These are phyloP conservation scores for Dryas drummondii DNA, from an alignment of 306 rosid species.

Conservation along the genomic window DNA sequence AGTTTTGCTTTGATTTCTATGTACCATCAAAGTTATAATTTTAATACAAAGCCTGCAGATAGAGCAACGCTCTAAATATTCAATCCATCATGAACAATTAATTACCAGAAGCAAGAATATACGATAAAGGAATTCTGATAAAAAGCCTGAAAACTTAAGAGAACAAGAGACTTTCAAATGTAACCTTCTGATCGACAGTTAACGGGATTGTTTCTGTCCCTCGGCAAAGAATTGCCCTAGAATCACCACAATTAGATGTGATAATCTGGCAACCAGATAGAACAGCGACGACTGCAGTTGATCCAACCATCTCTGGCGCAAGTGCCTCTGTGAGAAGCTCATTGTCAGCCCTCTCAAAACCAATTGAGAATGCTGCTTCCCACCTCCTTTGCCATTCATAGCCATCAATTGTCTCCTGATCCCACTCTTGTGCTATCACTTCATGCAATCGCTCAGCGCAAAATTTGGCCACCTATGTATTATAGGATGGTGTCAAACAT, in stretches of 20 bases:
- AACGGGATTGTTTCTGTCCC: constrained; percentile 72
- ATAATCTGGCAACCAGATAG: constrained; percentile 89
- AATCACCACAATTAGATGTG: constrained; percentile 85
- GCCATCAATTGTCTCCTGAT: constrained; percentile 34
- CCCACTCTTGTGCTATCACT: constrained; percentile 82
- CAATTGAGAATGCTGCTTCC: constrained; percentile 63
- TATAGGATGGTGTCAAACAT: constrained; percentile 13
- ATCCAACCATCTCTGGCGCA: constrained; percentile 94
- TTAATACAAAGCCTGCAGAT: not conserved
- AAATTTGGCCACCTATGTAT: constrained; percentile 75
- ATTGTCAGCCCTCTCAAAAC: constrained; percentile 72
- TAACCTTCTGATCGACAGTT: constrained; percentile 90
- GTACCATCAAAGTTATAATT: not conserved
- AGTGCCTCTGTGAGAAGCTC: constrained; percentile 43
- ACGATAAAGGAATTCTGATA: not conserved
- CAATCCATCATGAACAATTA: not conserved
- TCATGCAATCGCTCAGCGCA: constrained; percentile 81
- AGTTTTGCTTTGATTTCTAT: not conserved
- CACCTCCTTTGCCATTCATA: constrained; percentile 76
- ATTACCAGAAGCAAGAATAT: not conserved
- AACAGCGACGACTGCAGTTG: constrained; percentile 73
- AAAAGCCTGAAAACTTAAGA: not conserved
- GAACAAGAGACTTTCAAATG: not conserved
- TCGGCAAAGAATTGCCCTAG: constrained; percentile 78
- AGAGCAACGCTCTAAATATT: not conserved